Evolutionary conservation across 768 basidiomycete species (phyloP).

Genomic region (Omphalotus guepiniiformis): DNA sequence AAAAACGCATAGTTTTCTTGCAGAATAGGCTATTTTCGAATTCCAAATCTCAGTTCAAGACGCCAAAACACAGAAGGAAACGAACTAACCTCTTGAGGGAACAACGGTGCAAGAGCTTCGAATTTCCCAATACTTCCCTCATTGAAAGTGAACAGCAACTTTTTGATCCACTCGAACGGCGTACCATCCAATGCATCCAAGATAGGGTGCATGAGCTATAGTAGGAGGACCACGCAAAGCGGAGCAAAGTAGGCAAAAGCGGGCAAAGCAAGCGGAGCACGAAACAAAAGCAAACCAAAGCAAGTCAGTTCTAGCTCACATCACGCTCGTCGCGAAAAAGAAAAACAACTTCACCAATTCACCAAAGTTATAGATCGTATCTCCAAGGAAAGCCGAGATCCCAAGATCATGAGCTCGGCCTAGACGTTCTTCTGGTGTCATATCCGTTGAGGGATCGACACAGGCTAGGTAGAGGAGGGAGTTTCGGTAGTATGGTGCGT

Average conservation of each 20-base stretch:
- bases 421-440: constrained; percentile 76
- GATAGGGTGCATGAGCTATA: constrained; percentile 94
- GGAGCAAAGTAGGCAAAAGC: background rate
- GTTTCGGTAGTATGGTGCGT: constrained; percentile 91
- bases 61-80: constrained; percentile 9
- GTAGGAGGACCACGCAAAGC: constrained; percentile 6
- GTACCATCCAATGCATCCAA: constrained; percentile 80
- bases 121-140: constrained; percentile 97
- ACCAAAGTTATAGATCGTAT: constrained; percentile 98
- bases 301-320: constrained; percentile 25
- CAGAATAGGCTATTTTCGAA: constrained; percentile 67
- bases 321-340: background rate
- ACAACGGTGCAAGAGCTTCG: constrained; percentile 82
- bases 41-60: constrained; percentile 6
- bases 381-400: constrained; percentile 88
- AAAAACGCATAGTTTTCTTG: constrained; percentile 88
- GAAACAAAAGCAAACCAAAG: background rate
- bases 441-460: constrained; percentile 76
- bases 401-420: constrained; percentile 87
- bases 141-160: constrained; percentile 92
- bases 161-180: constrained; percentile 89
- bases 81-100: constrained; percentile 76
- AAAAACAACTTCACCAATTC: constrained; percentile 65
- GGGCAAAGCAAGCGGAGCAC: background rate
- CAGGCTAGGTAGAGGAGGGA: constrained; percentile 96